Evolutionary conservation across 805 yeast species (phyloP).

Genomic region (Candida tammaniensis): DNA sequence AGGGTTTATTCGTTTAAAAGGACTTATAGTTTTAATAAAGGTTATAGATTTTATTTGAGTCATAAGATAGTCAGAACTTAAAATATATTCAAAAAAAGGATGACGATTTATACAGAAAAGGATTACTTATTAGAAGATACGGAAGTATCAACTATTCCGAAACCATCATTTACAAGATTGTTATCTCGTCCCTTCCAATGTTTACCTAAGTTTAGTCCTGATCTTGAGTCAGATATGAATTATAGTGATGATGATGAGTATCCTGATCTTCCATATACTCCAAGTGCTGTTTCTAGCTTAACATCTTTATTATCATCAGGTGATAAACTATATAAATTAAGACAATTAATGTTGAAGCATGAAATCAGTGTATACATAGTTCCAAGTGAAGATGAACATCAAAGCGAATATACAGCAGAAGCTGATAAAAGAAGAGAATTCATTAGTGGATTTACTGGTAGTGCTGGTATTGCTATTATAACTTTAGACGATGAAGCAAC

Average conservation of each 20-base stretch:
- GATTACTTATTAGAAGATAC: slow-evolving; percentile 12
- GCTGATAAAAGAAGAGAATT: slow-evolving; percentile 81
- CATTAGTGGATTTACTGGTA: slow-evolving; percentile 87
- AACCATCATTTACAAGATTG: slow-evolving; percentile 18
- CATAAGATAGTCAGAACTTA: no score
- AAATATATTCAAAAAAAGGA: neutral
- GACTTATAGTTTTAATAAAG: no score
- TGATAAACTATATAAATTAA: slow-evolving; percentile 55
- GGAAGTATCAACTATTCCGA: slow-evolving; percentile 18
- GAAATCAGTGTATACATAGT: slow-evolving; percentile 71
- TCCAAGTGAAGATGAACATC: slow-evolving; percentile 92
- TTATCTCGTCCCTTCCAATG: slow-evolving; percentile 24
- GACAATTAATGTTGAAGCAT: slow-evolving; percentile 60
- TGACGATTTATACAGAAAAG: slow-evolving; percentile 20
- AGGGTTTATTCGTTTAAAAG: no score
- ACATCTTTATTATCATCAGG: slow-evolving; percentile 44
- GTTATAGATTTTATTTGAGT: no score
- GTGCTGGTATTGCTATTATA: slow-evolving; percentile 90
- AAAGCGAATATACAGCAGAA: slow-evolving; percentile 80
- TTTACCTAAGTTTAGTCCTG: slow-evolving; percentile 15
- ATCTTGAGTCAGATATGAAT: slow-evolving; percentile 2
- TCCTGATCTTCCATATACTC: slow-evolving; percentile 24
- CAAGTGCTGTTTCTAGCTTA: slow-evolving; percentile 4
- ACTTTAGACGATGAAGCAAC: slow-evolving; percentile 46
- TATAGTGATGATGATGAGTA: slow-evolving; percentile 13